These are phyloP conservation scores for Apostasia shenzhenica DNA, from an alignment of 106 monocot genomes.

Conservation along the genomic window DNA sequence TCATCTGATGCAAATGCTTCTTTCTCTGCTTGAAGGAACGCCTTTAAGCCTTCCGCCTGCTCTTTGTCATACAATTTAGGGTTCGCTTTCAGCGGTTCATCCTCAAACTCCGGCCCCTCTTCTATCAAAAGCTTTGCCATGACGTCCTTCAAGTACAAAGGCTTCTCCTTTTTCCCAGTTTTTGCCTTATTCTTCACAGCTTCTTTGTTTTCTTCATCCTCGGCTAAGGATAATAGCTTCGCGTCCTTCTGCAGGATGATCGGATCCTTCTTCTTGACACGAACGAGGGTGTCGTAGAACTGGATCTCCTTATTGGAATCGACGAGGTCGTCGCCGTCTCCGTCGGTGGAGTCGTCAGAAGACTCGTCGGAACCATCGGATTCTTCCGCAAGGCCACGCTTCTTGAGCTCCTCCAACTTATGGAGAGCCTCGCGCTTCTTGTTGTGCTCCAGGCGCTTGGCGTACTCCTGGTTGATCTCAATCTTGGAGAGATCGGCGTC, in stretches of 20 bases:
- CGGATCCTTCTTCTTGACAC: constrained; percentile 62
- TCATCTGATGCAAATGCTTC: constrained; percentile 27
- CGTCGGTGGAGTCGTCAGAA: constrained; percentile 21
- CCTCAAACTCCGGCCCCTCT: constrained; percentile 61
- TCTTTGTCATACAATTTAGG: constrained; percentile 58
- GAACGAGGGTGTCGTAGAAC: constrained; percentile 53
- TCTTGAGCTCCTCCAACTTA: constrained; percentile 56
- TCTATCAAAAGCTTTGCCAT: constrained; percentile 63
- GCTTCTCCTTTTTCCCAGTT: constrained; percentile 46
- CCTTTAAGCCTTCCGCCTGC: constrained; percentile 50
- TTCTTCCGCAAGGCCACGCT: constrained; percentile 28
- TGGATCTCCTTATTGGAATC: constrained; percentile 27
- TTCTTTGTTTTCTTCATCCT: constrained; percentile 25
- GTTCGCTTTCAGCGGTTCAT: constrained; percentile 12
- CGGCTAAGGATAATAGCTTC: constrained; percentile 47
- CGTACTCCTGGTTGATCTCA: constrained; percentile 69
- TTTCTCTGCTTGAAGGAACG: constrained; percentile 69
- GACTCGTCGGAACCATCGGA: constrained; percentile 31
- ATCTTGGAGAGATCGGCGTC: constrained; percentile 42
- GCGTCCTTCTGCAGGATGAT: constrained; percentile 34
- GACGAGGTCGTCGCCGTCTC: constrained; percentile 13
- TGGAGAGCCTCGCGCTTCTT: constrained; percentile 82
- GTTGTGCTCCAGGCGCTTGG: constrained; percentile 87
- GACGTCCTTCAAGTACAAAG: constrained; percentile 86
- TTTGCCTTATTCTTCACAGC: constrained; percentile 7